Conservation (phyloP, 2,329 filamentous ascomycete species). For the Rachicladosporium sp. region DNA sequence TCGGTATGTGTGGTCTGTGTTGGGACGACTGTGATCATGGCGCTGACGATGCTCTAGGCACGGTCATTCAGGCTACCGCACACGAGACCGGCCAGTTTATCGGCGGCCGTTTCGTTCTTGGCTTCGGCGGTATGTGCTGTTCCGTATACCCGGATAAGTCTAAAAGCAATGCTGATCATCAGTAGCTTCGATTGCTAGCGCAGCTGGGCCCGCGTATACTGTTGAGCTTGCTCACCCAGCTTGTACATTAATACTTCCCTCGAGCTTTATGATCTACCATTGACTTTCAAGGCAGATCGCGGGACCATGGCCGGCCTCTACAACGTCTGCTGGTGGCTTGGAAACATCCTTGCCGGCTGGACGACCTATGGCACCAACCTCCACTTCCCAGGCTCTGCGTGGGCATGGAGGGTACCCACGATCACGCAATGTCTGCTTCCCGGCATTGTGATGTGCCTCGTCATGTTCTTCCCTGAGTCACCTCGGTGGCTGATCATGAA, state of each 20-base stretch:
- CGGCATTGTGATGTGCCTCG: slow-evolving; percentile 12
- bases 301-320: slow-evolving; percentile 46
- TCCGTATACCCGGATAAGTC: no score
- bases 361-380: slow-evolving; percentile 19
- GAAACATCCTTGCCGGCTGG: slow-evolving; percentile 36
- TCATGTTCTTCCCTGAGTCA: slow-evolving; percentile 33
- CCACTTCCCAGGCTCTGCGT: slow-evolving; percentile 7
- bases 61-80: slow-evolving; percentile 37
- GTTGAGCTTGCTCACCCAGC: slow-evolving; percentile 48
- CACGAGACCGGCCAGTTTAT: slow-evolving; percentile 39
- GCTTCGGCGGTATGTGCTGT: slow-evolving; percentile 7
- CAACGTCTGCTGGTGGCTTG: slow-evolving; percentile 31
- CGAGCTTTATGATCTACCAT: no score
- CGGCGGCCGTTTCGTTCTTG: slow-evolving; percentile 25
- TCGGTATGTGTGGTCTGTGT: slow-evolving; percentile 24
- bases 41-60: slow-evolving; percentile 11
- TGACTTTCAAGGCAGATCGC: slow-evolving; percentile 18
- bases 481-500: slow-evolving; percentile 39
- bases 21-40: no score
- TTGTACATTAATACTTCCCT: slow-evolving; percentile 19
- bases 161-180: not conserved
- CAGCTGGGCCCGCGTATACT: slow-evolving; percentile 47
- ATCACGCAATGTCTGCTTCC: slow-evolving; percentile 17
- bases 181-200: slow-evolving; percentile 33
- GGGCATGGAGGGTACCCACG: slow-evolving; percentile 34